phyloP scores from a whole-genome alignment of 805 yeast genomes.

The Teunomyces atbi region DNA sequence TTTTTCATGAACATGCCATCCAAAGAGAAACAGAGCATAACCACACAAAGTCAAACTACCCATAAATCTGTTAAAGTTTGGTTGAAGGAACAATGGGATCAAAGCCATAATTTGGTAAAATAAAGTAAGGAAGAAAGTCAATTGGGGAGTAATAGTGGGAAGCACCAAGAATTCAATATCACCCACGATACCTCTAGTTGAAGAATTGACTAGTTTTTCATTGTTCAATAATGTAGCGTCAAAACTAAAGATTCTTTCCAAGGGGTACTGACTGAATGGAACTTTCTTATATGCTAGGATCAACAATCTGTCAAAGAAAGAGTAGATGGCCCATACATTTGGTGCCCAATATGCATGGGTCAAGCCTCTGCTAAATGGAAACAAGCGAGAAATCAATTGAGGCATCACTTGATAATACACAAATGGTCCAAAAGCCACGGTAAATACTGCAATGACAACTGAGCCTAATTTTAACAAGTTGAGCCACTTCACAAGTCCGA shows the following conservation, averaged over 20 bases:
- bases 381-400: conserved; percentile 65
- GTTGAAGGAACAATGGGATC: conserved; percentile 65
- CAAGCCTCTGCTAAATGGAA: conserved; percentile 92
- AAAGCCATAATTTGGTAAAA: conserved; percentile 80
- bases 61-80: conserved; percentile 73
- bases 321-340: conserved; percentile 92
- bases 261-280: conserved; percentile 30
- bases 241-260: conserved; percentile 41
- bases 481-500: conserved; percentile 49
- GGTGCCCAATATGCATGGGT: conserved; percentile 99
- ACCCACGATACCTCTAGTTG: conserved; percentile 87
- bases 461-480: conserved; percentile 61
- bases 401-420: conserved; percentile 58
- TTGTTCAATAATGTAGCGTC: conserved; percentile 41
- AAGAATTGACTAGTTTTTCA: conserved; percentile 26
- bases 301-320: conserved; percentile 72
- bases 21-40: conserved; percentile 85
- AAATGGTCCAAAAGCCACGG: conserved; percentile 78
- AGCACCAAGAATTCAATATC: conserved; percentile 79
- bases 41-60: conserved; percentile 89
- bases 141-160: conserved; percentile 75
- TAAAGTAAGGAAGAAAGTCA: conserved; percentile 77
- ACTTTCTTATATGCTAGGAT: conserved; percentile 42
- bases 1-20: conserved; percentile 99
- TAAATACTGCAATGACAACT: conserved; percentile 60